Evolutionary conservation across 441 rosid genomes (phyloP).

Genomic region (Daphne laureola): DNA sequence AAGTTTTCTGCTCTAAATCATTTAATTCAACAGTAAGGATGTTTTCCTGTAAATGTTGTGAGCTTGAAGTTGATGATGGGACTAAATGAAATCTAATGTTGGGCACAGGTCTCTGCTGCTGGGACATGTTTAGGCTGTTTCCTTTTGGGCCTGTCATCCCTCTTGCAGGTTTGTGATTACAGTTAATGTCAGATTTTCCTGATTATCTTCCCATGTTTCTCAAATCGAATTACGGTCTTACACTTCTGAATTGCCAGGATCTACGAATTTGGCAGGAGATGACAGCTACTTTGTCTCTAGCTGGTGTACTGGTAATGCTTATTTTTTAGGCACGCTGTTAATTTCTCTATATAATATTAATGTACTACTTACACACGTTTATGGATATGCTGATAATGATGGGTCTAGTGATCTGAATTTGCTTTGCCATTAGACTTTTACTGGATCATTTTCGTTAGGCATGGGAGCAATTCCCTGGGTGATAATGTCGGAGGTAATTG

Average conservation of each 20-base stretch:
- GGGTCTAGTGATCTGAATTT: background rate
- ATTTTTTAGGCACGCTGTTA: background rate
- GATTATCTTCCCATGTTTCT: background rate
- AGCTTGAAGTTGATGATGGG: too few relatives aligned
- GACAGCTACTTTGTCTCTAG: constrained; percentile 45
- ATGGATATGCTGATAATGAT: background rate
- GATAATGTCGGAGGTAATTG: constrained; percentile 56
- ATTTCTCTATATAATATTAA: too few relatives aligned
- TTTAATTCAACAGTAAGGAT: too few relatives aligned
- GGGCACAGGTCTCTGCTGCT: constrained; percentile 57
- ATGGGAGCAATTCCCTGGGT: constrained; percentile 62
- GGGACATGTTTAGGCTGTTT: constrained; percentile 72
- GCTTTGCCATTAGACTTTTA: constrained; percentile 33
- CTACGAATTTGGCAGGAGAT: constrained; percentile 21
- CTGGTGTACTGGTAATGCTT: constrained; percentile 57
- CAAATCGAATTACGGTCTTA: background rate
- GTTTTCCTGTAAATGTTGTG: too few relatives aligned
- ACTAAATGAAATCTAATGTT: background rate
- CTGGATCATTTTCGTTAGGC: constrained; percentile 46
- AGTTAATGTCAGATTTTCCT: background rate
- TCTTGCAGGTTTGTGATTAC: constrained; percentile 32
- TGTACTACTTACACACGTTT: too few relatives aligned
- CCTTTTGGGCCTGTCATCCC: constrained; percentile 46
- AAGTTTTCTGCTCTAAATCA: too few relatives aligned
- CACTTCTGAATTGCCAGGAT: constrained; percentile 24